phyloP scores from a whole-genome alignment of 2,329 filamentous ascomycete species.

The Penicillium sp. region DNA sequence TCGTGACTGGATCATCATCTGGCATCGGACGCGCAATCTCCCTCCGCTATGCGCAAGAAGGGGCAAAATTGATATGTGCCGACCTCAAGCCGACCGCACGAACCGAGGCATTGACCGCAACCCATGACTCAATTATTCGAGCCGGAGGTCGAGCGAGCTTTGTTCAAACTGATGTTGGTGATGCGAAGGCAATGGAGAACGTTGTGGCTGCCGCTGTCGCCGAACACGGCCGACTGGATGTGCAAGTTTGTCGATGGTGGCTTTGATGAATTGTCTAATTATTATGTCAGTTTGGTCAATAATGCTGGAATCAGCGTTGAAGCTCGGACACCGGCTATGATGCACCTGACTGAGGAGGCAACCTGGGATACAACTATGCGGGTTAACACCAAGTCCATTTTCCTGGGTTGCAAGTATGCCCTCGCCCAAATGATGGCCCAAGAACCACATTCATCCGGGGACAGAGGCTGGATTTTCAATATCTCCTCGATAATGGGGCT shows the following conservation, averaged over 20 bases:
- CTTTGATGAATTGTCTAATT: not conserved
- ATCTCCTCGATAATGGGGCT: conserved; percentile 35
- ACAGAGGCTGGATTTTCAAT: conserved; percentile 41
- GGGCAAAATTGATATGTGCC: conserved; percentile 46
- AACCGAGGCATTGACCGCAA: conserved; percentile 30
- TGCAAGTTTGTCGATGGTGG: conserved; percentile 34
- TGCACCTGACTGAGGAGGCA: conserved; percentile 52
- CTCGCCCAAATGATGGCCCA: conserved; percentile 43
- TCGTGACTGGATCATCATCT: conserved; percentile 52
- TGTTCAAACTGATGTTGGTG: conserved; percentile 48
- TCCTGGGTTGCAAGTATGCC: conserved; percentile 47
- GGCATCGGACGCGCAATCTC: conserved; percentile 52
- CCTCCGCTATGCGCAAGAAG: conserved; percentile 43
- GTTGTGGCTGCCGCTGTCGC: conserved; percentile 40
- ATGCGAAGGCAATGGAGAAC: conserved; percentile 36
- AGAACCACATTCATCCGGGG: conserved; percentile 33
- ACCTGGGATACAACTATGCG: conserved; percentile 47
- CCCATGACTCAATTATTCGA: conserved; percentile 43
- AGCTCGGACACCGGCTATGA: conserved; percentile 28
- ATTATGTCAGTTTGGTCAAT: conserved; percentile 45
- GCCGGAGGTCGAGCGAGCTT: conserved; percentile 45
- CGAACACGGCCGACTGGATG: conserved; percentile 45
- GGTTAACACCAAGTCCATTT: conserved; percentile 45
- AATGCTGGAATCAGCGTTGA: conserved; percentile 54
- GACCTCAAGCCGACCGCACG: conserved; percentile 35